These are phyloP conservation scores for Xylariaceae sp. DNA, from an alignment of 2,329 filamentous ascomycete genomes.

Conservation along the genomic window DNA sequence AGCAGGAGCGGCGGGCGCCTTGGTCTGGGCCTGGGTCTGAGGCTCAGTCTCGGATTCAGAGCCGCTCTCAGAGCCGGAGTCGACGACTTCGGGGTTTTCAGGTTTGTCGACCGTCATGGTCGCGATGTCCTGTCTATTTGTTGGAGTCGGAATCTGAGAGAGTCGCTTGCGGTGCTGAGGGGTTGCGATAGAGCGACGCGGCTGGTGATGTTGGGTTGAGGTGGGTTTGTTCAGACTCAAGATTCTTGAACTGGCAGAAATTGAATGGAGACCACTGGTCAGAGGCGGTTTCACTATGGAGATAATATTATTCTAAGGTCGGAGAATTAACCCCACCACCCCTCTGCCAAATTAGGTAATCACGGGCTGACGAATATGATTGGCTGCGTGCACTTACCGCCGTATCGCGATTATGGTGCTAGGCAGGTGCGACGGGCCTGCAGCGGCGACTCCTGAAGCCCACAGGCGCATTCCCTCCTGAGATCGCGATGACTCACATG, in stretches of 20 bases:
- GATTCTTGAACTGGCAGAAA: background rate
- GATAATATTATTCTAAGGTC: background rate
- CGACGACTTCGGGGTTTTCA: slow-evolving; percentile 13
- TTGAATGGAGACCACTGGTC: background rate
- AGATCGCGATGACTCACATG: background rate
- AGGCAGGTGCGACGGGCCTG: no score
- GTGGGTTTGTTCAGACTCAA: background rate
- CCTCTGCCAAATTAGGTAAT: background rate
- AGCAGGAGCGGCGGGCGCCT: slow-evolving; percentile 8
- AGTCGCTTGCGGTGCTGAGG: background rate
- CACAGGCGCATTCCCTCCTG: background rate
- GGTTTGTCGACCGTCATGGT: slow-evolving; percentile 21
- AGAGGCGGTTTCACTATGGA: background rate
- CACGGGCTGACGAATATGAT: background rate
- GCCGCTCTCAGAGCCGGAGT: slow-evolving; percentile 20
- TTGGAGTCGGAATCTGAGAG: background rate
- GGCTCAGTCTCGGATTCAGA: slow-evolving; percentile 19
- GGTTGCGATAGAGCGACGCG: background rate
- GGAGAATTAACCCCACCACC: slow-evolving; percentile 5
- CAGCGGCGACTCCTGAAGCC: no score
- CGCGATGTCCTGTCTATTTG: background rate
- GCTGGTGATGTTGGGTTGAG: background rate
- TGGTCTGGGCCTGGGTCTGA: slow-evolving; percentile 4
- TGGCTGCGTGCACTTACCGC: background rate
- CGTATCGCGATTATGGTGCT: background rate